phyloP scores from a whole-genome alignment of 2,329 filamentous ascomycete species.

The Xylaria sp. region DNA sequence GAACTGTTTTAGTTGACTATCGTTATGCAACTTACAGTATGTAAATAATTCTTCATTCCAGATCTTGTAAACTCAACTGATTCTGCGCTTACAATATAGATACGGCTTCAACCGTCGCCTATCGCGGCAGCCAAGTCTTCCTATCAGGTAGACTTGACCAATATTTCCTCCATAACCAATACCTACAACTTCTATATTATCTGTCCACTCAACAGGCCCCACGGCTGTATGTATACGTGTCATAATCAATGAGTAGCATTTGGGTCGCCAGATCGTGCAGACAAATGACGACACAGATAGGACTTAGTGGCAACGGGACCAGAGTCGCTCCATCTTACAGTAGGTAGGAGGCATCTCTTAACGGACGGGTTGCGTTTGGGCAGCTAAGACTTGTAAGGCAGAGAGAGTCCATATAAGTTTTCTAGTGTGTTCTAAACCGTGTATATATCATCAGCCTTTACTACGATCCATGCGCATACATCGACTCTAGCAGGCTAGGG shows the following conservation, averaged over 20 bases:
- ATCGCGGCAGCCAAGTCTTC: no score
- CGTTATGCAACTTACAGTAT: no score
- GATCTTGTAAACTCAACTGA: no score
- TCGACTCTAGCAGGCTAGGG: no score
- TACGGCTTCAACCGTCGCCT: no score
- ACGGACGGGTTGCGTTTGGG: background rate
- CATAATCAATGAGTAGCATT: background rate
- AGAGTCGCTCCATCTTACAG: background rate
- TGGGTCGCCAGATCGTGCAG: background rate
- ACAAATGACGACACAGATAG: constrained; percentile 19
- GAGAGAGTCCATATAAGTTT: background rate
- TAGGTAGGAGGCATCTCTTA: background rate
- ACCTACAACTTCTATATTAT: background rate
- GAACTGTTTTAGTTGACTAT: no score
- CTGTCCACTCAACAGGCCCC: background rate
- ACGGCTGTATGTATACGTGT: background rate
- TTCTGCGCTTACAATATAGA: no score
- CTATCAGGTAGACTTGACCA: no score
- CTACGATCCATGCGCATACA: background rate
- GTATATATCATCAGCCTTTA: background rate
- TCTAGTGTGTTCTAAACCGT: background rate
- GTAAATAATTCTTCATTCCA: no score
- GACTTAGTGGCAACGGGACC: background rate
- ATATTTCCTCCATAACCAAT: no score
- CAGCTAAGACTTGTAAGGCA: background rate